phyloP scores from a whole-genome alignment of 116 monocot genomes.

The Iris pallida region DNA sequence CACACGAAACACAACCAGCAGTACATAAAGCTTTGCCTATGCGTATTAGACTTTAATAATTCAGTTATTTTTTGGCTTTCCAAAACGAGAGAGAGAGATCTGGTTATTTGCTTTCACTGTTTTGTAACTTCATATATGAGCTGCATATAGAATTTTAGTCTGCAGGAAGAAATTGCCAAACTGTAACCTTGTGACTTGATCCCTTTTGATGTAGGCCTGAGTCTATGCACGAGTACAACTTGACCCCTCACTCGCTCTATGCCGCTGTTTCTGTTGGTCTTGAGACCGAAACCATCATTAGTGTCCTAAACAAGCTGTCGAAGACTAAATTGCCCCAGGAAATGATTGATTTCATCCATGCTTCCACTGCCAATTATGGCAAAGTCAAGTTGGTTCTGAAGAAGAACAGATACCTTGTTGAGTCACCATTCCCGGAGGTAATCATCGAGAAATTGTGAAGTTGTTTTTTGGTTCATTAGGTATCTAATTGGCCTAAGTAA shows the following conservation, averaged over 20 bases:
- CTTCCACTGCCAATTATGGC: constrained; percentile 87
- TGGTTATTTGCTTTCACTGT: no score
- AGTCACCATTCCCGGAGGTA: constrained; percentile 85
- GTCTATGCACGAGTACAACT: constrained; percentile 94
- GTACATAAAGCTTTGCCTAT: no score
- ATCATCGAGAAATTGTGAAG: constrained; percentile 3
- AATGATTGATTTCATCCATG: constrained; percentile 93
- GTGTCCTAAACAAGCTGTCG: constrained; percentile 87
- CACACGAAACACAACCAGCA: no score
- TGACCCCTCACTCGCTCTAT: constrained; percentile 91
- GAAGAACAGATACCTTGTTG: constrained; percentile 88
- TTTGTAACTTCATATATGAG: no score
- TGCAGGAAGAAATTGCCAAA: no score
- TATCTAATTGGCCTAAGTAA: neutral
- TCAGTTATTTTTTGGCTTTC: no score
- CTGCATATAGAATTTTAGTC: no score
- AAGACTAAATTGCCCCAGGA: constrained; percentile 90
- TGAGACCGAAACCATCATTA: constrained; percentile 87
- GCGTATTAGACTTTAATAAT: no score
- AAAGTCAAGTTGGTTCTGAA: constrained; percentile 97
- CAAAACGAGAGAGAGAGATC: no score
- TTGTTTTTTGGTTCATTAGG: neutral
- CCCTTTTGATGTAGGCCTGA: constrained; percentile 51
- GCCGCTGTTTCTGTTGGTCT: constrained; percentile 95
- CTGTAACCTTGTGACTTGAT: no score